Conservation (phyloP, 208 protist species). For the Porcisia deanei region DNA sequence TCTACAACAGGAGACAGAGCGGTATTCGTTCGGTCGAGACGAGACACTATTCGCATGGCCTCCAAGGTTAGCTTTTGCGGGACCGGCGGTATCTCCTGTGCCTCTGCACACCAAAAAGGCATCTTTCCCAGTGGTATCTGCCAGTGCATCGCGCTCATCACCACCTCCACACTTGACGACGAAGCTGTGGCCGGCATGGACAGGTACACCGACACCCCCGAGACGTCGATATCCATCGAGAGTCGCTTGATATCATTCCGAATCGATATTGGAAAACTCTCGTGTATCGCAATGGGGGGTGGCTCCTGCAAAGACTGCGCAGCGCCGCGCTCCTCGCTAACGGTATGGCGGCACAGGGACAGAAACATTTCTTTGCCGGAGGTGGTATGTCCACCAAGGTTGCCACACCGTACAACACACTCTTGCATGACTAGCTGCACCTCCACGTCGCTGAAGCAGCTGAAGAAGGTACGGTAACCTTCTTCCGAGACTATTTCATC, state of each 20-base stretch:
- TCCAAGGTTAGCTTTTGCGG: slow-evolving; percentile 18
- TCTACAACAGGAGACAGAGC: slow-evolving; percentile 4
- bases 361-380: slow-evolving; percentile 17
- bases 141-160: slow-evolving; percentile 14
- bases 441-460: slow-evolving; percentile 60
- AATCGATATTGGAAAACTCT: slow-evolving; percentile 31
- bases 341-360: slow-evolving; percentile 14
- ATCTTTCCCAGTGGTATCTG: slow-evolving; percentile 27
- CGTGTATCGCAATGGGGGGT: slow-evolving; percentile 7
- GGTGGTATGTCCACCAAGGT: not conserved
- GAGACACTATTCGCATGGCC: slow-evolving; percentile 11
- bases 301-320: slow-evolving; percentile 17
- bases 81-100: slow-evolving; percentile 17
- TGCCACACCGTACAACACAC: slow-evolving; percentile 28
- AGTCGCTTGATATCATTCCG: slow-evolving; percentile 18
- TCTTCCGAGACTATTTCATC: slow-evolving; percentile 46
- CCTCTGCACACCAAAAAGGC: slow-evolving; percentile 30
- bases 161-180: slow-evolving; percentile 12
- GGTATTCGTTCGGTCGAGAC: slow-evolving; percentile 7
- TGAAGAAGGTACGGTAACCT: slow-evolving; percentile 59
- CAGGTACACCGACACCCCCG: slow-evolving; percentile 8
- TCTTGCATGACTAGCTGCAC: slow-evolving; percentile 33
- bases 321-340: slow-evolving; percentile 14
- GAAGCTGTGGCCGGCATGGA: slow-evolving; percentile 1
- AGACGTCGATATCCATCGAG: slow-evolving; percentile 24